Evolutionary conservation across 1,284 basidiomycete genomes (phyloP), one percentile per base, ranked within the genome.

Genomic region (Pascua sp.): DNA sequence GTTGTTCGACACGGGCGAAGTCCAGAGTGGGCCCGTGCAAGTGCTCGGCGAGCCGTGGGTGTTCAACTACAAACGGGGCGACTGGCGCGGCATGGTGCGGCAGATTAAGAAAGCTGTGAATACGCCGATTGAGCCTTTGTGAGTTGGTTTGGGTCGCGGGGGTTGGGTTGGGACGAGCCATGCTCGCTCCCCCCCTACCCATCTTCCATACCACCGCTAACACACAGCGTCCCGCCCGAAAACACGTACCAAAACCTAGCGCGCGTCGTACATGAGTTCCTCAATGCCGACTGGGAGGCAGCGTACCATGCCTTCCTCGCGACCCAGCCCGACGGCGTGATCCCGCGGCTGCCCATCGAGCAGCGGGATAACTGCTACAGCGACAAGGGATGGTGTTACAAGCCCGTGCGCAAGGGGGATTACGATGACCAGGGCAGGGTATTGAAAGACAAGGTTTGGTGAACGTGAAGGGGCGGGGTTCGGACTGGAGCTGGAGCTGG

Each of bases 1-100:
- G 15, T n/a, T 32, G 24, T 60, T 45, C 41, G 24, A n/a, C 24
- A 39, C n/a, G 42, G 36, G 3, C 8, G 41, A 47, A 24, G 16
- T 18, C 8, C 75, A 77, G 55, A 73, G 75, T 53, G 74, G 73
- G 12, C 73, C 73, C 17, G 70, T 70, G 1, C 55, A 64, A 15
- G 49, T 50, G 1, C 51, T 75, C 17, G 74, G 73, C 42, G 61
- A 67, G 37, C 75, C 75, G 8, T 75, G 72, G 53, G 72, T 71
- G 11, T 76, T 76, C 57, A 57, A 60, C 5, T 74, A 76, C 58
- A 59, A 62, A n/a, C 42, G 52, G 7, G 24, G 56, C 2, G 70
- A 71, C 53, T 61, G 64, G 38, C 67, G 64, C 16, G 53, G 63
- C 24, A 45, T 72, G 32, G 17, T 61, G 11, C 55, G 58, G 41